Percentiles rank a stretch among this genome's conserved stretches.
phyloP scores from a whole-genome alignment of 306 rosid genomes.

The Casuarina cunninghamiana region DNA sequence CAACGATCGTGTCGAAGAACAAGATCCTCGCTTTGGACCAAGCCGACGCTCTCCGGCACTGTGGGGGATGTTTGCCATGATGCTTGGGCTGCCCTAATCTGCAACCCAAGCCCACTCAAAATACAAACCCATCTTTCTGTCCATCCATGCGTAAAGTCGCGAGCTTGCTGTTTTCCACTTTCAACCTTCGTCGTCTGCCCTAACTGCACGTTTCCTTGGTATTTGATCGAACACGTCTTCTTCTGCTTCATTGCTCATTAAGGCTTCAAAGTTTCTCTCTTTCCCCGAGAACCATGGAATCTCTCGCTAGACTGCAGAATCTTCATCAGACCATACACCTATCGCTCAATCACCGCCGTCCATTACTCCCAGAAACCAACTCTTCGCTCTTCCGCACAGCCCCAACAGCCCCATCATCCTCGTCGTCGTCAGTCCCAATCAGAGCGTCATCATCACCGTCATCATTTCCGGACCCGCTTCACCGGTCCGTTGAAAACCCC shows the following conservation, averaged over 20 bases:
- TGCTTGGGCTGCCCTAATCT: too few relatives aligned
- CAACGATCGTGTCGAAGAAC: too few relatives aligned
- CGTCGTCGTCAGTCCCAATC: neutral
- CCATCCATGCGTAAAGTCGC: too few relatives aligned
- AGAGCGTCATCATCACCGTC: neutral
- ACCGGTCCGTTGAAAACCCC: neutral
- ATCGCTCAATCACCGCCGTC: neutral
- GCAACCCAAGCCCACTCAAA: neutral
- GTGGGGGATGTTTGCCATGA: too few relatives aligned
- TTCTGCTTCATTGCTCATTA: neutral
- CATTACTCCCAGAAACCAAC: neutral
- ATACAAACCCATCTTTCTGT: neutral
- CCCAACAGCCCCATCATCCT: neutral
- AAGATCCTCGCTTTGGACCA: too few relatives aligned
- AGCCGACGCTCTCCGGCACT: too few relatives aligned
- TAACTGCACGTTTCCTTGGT: neutral
- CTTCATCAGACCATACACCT: neutral
- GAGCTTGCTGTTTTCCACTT: neutral
- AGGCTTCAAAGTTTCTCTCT: neutral
- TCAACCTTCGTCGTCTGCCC: neutral
- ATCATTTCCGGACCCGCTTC: neutral
- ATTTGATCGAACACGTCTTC: neutral
- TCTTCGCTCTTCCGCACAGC: neutral
- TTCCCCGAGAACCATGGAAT: neutral
- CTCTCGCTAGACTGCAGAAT: neutral